A percentile compares a stretch with the other conserved stretches of the same genome.
phyloP scores from a whole-genome alignment of 352 stramenopile species.

The Phytophthora citricola region DNA sequence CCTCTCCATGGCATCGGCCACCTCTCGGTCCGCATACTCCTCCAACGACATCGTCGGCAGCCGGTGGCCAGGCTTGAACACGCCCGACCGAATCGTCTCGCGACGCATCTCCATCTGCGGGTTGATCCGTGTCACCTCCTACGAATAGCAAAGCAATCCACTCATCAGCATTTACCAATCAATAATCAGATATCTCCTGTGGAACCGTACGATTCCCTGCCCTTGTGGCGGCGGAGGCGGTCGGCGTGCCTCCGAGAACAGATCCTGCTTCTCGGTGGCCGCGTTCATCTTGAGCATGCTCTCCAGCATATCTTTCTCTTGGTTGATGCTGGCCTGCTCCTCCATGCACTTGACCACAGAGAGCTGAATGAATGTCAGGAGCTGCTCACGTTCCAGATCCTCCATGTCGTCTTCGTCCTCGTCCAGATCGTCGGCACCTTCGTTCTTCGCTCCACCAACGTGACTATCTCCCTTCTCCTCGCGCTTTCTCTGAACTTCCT shows the following conservation, averaged over 20 bases:
- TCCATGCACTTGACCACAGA: conserved; percentile 81
- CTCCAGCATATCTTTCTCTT: conserved; percentile 88
- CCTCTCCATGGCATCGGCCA: conserved; percentile 88
- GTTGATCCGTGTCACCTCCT: conserved; percentile 88
- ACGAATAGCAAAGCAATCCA: conserved; percentile 16
- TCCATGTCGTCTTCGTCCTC: conserved; percentile 70
- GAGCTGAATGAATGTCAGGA: conserved; percentile 85
- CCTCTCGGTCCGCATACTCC: conserved; percentile 92
- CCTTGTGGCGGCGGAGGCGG: conserved; percentile 63
- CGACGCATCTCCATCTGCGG: conserved; percentile 87
- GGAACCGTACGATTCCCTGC: conserved; percentile 77
- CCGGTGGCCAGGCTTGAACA: conserved; percentile 97
- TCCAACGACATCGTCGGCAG: conserved; percentile 96
- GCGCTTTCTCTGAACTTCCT: conserved; percentile 57
- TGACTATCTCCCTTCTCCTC: conserved; percentile 34
- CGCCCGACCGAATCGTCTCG: conserved; percentile 85
- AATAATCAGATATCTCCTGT: neutral
- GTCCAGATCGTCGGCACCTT: conserved; percentile 37
- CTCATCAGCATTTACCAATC: neutral
- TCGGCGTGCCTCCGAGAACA: conserved; percentile 76
- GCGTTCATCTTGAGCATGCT: conserved; percentile 87
- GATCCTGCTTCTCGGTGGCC: conserved; percentile 55
- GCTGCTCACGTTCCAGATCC: conserved; percentile 82
- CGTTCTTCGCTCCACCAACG: conserved; percentile 14
- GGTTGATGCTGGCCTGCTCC: conserved; percentile 74